phyloP scores from a whole-genome alignment of 2,329 filamentous ascomycete species.

The Fusarium anthophilum region DNA sequence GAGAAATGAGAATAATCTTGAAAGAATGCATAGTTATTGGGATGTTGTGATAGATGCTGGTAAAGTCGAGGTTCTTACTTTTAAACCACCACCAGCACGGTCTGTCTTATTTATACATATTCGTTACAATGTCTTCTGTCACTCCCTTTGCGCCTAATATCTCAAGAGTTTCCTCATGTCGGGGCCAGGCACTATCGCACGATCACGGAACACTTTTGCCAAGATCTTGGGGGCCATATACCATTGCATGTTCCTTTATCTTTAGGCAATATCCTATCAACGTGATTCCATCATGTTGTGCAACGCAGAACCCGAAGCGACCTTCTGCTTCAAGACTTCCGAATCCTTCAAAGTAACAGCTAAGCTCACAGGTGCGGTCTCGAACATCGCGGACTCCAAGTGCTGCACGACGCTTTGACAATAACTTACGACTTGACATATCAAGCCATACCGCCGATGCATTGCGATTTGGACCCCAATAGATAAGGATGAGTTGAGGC shows the following conservation, averaged over 20 bases:
- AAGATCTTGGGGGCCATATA: neutral
- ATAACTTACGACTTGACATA: neutral
- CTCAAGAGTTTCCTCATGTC: neutral
- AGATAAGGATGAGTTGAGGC: neutral
- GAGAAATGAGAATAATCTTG: neutral
- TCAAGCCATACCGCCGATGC: neutral
- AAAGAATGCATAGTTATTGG: neutral
- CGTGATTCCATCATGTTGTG: too few relatives aligned
- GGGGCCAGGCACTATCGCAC: neutral
- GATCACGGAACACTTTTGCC: neutral
- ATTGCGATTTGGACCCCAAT: neutral
- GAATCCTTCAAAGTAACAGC: rapidly evolving
- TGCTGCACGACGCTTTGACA: neutral
- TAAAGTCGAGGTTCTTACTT: rapidly evolving
- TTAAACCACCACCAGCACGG: rapidly evolving
- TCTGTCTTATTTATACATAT: neutral
- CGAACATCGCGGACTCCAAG: neutral
- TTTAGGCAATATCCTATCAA: neutral
- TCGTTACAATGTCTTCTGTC: rapidly evolving
- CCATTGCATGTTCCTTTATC: neutral
- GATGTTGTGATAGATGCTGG: rapidly evolving
- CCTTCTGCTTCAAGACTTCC: neutral
- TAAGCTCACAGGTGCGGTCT: neutral
- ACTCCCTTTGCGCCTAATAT: neutral
- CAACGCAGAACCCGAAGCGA: rapidly evolving